Conservation (phyloP, 1,139 yeast genomes). For the Nakaseomyces uthaithaninus region DNA sequence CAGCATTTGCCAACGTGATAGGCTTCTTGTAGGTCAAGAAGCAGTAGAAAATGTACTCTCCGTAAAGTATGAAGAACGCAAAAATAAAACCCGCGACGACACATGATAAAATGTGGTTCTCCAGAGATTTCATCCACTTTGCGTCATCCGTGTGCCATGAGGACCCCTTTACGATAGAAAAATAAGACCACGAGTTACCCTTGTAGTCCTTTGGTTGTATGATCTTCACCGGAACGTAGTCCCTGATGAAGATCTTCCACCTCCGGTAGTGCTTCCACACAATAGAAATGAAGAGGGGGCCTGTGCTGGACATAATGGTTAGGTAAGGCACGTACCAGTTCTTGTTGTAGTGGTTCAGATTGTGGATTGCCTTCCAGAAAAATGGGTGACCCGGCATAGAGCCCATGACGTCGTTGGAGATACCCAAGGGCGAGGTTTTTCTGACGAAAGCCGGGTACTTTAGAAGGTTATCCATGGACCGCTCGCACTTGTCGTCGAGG, state of each 20-base stretch:
- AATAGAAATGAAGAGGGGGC: slow-evolving; percentile 79
- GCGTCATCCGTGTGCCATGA: slow-evolving; percentile 91
- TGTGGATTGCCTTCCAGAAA: slow-evolving; percentile 61
- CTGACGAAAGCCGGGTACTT: slow-evolving; percentile 80
- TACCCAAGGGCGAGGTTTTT: slow-evolving; percentile 83
- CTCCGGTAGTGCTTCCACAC: slow-evolving; percentile 83
- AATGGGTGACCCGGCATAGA: slow-evolving; percentile 81
- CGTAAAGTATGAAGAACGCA: slow-evolving; percentile 47
- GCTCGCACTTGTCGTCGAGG: slow-evolving; percentile 78
- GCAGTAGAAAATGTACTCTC: slow-evolving; percentile 56
- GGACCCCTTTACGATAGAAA: slow-evolving; percentile 67
- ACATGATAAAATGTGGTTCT: slow-evolving; percentile 60
- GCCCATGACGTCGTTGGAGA: slow-evolving; percentile 91
- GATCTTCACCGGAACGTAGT: slow-evolving; percentile 54
- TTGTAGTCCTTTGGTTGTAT: slow-evolving; percentile 68
- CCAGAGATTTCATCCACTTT: slow-evolving; percentile 58
- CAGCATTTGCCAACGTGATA: slow-evolving; percentile 4
- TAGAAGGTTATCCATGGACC: slow-evolving; percentile 69
- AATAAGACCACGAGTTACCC: slow-evolving; percentile 49
- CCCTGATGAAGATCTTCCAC: slow-evolving; percentile 51
- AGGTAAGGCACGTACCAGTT: slow-evolving; percentile 81
- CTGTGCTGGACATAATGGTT: slow-evolving; percentile 90
- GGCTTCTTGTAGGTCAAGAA: slow-evolving; percentile 26
- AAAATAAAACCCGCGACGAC: slow-evolving; percentile 59
- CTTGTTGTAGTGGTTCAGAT: slow-evolving; percentile 52